A percentile compares a stretch with the other conserved stretches of the same genome.
These are phyloP conservation scores for Mycena citricolor DNA, from an alignment of 1,284 basidiomycete species.

Conservation along the genomic window DNA sequence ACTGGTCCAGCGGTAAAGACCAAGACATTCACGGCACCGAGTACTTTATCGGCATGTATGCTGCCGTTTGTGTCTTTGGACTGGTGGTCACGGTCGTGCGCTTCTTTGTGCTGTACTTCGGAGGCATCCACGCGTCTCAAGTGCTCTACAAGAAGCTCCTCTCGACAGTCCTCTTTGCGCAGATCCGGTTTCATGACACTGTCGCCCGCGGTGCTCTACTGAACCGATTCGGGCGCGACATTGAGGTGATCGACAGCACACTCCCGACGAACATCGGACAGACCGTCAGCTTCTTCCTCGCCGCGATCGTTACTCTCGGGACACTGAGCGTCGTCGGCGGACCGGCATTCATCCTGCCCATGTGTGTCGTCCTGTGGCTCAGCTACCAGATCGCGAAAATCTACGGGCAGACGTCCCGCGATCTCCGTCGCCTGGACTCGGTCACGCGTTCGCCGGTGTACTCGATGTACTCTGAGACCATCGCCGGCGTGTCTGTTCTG, in stretches of 20 bases:
- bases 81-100: slow-evolving; percentile 61
- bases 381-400: slow-evolving; percentile 67
- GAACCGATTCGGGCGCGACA: slow-evolving; percentile 92
- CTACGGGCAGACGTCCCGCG: slow-evolving; percentile 83
- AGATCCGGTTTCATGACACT: slow-evolving; percentile 92
- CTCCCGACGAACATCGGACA: slow-evolving; percentile 85
- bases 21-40: slow-evolving; percentile 43
- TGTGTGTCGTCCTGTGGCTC: slow-evolving; percentile 53
- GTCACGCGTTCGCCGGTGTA: slow-evolving; percentile 84
- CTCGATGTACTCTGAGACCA: slow-evolving; percentile 88
- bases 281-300: slow-evolving; percentile 58
- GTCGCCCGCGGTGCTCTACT: slow-evolving; percentile 83
- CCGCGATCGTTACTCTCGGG: slow-evolving; percentile 58
- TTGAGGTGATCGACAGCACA: slow-evolving; percentile 86
- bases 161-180: slow-evolving; percentile 84
- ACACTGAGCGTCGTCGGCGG: slow-evolving; percentile 81
- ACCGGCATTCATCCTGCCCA: slow-evolving; percentile 64
- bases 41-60: slow-evolving; percentile 81
- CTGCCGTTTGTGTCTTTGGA: slow-evolving; percentile 50
- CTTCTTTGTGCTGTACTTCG: slow-evolving; percentile 66
- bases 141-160: slow-evolving; percentile 84
- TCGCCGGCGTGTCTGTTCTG: slow-evolving; percentile 82
- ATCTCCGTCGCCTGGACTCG: slow-evolving; percentile 76
- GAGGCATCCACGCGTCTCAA: slow-evolving; percentile 66
- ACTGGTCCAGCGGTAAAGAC: slow-evolving; percentile 50